Conservation (phyloP, 164 flowering plant species). For the Pachysandra terminalis region DNA sequence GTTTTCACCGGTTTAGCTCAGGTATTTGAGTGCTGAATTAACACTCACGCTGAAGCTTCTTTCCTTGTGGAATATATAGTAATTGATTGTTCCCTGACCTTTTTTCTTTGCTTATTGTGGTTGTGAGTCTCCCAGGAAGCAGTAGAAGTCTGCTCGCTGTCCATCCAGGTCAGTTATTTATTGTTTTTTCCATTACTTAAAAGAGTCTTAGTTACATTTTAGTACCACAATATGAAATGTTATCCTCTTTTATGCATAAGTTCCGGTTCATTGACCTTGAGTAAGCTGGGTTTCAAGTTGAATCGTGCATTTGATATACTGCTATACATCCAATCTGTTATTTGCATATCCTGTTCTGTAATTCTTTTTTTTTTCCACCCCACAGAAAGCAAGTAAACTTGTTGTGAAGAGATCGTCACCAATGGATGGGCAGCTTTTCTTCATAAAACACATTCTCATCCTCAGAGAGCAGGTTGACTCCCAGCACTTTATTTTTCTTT, state of each 20-base stretch:
- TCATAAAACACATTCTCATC: constrained; percentile 85
- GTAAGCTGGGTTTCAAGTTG: too few relatives aligned
- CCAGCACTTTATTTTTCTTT: background rate
- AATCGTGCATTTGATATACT: too few relatives aligned
- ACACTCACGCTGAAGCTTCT: background rate
- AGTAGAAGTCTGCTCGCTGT: constrained; percentile 80
- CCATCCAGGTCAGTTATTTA: constrained; percentile 73
- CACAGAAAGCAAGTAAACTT: constrained; percentile 97
- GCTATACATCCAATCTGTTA: background rate
- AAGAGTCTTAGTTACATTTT: background rate
- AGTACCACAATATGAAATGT: background rate
- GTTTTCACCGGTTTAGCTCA: constrained; percentile 99
- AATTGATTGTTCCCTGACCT: background rate
- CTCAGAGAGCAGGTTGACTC: constrained; percentile 81
- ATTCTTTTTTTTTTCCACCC: background rate
- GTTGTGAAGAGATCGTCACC: too few relatives aligned
- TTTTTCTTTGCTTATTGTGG: too few relatives aligned
- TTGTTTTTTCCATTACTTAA: background rate
- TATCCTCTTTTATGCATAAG: background rate
- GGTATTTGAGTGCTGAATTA: constrained; percentile 34
- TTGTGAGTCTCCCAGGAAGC: constrained; percentile 79
- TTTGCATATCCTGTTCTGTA: background rate
- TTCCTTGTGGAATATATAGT: background rate
- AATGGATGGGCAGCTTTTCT: constrained; percentile 94
- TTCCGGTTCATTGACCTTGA: too few relatives aligned